Conservation (phyloP, 2,329 filamentous ascomycete genomes). For the Phialophora expanda region DNA sequence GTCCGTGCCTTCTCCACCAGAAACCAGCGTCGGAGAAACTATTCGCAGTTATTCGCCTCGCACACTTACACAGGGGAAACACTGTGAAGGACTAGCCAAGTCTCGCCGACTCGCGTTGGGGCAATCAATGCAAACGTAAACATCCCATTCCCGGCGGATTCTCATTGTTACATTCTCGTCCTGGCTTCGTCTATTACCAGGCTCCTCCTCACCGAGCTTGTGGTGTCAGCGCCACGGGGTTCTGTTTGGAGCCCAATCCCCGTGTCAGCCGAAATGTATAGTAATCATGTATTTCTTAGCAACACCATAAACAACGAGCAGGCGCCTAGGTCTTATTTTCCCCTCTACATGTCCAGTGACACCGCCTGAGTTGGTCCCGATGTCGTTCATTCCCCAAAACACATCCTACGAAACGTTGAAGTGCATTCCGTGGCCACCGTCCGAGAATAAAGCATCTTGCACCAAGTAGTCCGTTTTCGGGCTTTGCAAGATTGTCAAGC, state of each 20-base stretch:
- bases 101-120: background rate
- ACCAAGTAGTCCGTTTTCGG: background rate
- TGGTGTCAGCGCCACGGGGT: background rate
- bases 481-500: background rate
- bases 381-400: background rate
- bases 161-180: background rate
- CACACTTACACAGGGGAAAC: too few species aligned
- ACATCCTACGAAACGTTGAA: background rate
- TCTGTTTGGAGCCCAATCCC: background rate
- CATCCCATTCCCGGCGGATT: background rate
- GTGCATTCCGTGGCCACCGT: too few species aligned
- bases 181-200: background rate
- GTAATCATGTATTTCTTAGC: slow-evolving; percentile 11
- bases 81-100: background rate
- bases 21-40: background rate
- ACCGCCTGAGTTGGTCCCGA: background rate
- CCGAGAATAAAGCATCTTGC: background rate
- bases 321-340: background rate
- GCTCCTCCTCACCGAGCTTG: background rate
- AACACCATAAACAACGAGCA: background rate
- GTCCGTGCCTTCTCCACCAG: too few species aligned
- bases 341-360: background rate
- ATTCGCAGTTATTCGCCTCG: background rate
- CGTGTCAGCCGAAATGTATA: slow-evolving; percentile 14
- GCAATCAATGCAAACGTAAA: background rate